Conservation (phyloP, 2,329 filamentous ascomycete genomes). For the Sporothrix mexicana region DNA sequence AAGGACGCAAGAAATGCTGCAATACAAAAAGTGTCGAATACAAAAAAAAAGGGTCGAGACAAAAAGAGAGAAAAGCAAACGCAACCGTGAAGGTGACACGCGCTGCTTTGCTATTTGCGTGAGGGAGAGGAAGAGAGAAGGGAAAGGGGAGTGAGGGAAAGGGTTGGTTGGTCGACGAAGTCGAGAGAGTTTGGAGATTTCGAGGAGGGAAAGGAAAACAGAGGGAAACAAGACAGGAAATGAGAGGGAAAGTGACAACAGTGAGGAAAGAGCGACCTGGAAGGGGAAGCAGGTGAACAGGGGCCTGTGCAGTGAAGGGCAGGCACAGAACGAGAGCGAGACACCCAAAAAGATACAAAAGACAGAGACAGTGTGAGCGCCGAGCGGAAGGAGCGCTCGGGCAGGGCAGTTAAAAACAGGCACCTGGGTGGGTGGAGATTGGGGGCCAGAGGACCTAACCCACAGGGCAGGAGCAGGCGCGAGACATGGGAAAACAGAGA, state of each 20-base stretch:
- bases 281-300: slow-evolving; percentile 17
- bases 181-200: slow-evolving; percentile 28
- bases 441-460: background rate
- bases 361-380: slow-evolving; percentile 24
- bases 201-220: slow-evolving; percentile 18
- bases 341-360: background rate
- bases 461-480: slow-evolving; percentile 7
- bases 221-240: background rate
- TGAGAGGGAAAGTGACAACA: background rate
- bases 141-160: slow-evolving; percentile 13
- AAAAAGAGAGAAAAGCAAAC: slow-evolving; percentile 35
- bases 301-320: slow-evolving; percentile 6
- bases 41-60: slow-evolving; percentile 1
- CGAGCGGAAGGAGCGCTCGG: slow-evolving; percentile 27
- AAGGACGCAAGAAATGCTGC: too few species aligned
- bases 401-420: slow-evolving; percentile 16
- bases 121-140: slow-evolving; percentile 17
- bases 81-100: slow-evolving; percentile 17
- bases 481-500: slow-evolving; percentile 15
- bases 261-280: slow-evolving; percentile 10
- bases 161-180: slow-evolving; percentile 25
- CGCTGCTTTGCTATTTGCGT: slow-evolving; percentile 21
- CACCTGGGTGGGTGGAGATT: slow-evolving; percentile 21
- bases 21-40: background rate
- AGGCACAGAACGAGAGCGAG: background rate